These are phyloP conservation scores for Cynanchum wilfordii DNA, from an alignment of 257 asterid genomes.

Conservation along the genomic window DNA sequence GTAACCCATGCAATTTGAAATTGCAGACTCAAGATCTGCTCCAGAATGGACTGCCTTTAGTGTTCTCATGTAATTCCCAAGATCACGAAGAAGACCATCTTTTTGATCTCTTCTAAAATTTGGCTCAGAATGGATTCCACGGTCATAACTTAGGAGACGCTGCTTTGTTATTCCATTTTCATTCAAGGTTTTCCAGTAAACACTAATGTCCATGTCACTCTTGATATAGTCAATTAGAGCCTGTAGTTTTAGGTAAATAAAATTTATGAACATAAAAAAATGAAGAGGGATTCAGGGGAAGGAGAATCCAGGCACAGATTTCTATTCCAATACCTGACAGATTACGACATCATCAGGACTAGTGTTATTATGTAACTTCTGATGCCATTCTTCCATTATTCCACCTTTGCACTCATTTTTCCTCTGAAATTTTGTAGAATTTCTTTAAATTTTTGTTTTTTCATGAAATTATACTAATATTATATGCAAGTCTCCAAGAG, in stretches of 20 bases:
- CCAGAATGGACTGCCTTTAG: conserved; percentile 99
- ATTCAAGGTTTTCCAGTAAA: conserved; percentile 90
- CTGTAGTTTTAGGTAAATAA: conserved; percentile 34
- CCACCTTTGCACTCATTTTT: conserved; percentile 94
- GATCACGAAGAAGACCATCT: conserved; percentile 90
- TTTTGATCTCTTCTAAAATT: conserved; percentile 70
- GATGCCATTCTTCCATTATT: conserved; percentile 99
- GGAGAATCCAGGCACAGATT: background rate
- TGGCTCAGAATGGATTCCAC: conserved; percentile 91
- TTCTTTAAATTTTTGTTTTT: conserved; percentile 6
- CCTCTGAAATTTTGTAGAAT: conserved; percentile 49
- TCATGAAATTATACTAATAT: conserved; percentile 1
- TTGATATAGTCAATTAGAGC: conserved; percentile 84
- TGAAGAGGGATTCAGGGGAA: background rate
- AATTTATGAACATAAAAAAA: background rate
- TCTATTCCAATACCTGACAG: conserved; percentile 72
- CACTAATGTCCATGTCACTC: conserved; percentile 70
- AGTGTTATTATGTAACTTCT: conserved; percentile 93
- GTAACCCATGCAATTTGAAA: conserved; percentile 94
- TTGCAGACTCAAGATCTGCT: conserved; percentile 96
- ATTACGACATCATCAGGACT: conserved; percentile 98
- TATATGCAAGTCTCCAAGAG: background rate
- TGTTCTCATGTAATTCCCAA: conserved; percentile 87
- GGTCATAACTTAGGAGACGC: conserved; percentile 97
- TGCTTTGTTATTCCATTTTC: conserved; percentile 94